Conservation (phyloP, 371 early-diverging fungal genomes). For the Actinomortierella wolfii region DNA sequence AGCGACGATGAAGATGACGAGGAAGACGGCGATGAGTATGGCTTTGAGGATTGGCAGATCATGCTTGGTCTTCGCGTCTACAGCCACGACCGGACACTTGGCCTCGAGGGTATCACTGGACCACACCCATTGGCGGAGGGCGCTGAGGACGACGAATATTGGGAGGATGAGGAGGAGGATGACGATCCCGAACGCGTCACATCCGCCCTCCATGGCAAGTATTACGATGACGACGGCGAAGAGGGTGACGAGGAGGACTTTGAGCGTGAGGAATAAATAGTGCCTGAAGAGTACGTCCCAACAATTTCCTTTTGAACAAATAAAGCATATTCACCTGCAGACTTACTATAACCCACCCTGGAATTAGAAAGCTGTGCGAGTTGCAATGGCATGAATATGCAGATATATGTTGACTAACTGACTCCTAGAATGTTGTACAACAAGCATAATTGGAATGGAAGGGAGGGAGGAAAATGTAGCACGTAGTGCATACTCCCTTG, state of each 20-base stretch:
- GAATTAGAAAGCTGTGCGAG: no score
- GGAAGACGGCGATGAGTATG: not conserved
- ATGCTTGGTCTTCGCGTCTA: slow-evolving; percentile 7
- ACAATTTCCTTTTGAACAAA: no score
- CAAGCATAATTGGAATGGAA: no score
- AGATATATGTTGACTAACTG: no score
- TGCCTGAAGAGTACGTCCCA: no score
- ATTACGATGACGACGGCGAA: not conserved
- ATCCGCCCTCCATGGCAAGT: not conserved
- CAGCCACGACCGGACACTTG: slow-evolving; percentile 5
- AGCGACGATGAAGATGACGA: slow-evolving; percentile 2
- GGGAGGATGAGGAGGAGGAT: not conserved
- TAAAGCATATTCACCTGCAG: no score
- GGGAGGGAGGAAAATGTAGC: no score
- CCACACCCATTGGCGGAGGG: not conserved
- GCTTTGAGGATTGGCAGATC: slow-evolving; percentile 6
- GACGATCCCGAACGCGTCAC: slow-evolving; percentile 1
- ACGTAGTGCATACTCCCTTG: no score
- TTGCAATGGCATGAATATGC: no score
- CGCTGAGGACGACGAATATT: not conserved
- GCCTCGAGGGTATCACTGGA: slow-evolving; percentile 2
- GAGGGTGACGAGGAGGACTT: not conserved
- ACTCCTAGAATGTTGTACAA: no score
- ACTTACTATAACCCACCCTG: no score
- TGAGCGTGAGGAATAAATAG: not conserved